phyloP scores from a whole-genome alignment of 2,329 filamentous ascomycete genomes.

The Emericellopsis atlantica region DNA sequence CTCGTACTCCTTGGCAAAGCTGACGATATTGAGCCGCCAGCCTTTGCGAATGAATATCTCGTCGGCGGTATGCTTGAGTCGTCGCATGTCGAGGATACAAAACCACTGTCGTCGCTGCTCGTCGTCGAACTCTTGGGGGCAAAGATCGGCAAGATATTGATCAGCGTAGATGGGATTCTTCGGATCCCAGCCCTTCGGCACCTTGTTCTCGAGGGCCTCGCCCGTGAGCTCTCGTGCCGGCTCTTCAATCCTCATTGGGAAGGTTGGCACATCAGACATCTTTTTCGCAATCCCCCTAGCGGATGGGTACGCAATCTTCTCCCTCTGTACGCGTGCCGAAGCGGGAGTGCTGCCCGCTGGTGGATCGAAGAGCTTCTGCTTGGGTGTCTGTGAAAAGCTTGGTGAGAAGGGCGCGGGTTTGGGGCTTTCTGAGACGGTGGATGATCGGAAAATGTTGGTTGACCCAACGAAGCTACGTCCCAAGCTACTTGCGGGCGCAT shows the following conservation, averaged over 20 bases:
- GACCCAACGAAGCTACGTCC: constrained; percentile 21
- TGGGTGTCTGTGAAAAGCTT: constrained; percentile 27
- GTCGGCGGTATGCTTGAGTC: constrained; percentile 48
- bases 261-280: constrained; percentile 36
- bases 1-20: constrained; percentile 52
- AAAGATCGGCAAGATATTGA: constrained; percentile 44
- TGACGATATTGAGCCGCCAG: constrained; percentile 49
- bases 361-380: constrained; percentile 34
- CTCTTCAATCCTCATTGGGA: constrained; percentile 45
- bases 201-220: constrained; percentile 37
- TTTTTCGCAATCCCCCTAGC: constrained; percentile 36
- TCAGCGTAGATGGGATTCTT: constrained; percentile 46
- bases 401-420: constrained; percentile 27
- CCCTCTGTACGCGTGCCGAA: constrained; percentile 26
- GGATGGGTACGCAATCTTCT: constrained; percentile 28
- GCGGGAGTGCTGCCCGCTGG: constrained; percentile 25
- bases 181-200: constrained; percentile 37
- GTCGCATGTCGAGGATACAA: constrained; percentile 47
- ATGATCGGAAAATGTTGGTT: constrained; percentile 29
- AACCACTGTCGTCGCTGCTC: constrained; percentile 50
- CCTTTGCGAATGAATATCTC: constrained; percentile 49
- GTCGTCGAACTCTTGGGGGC: constrained; percentile 43
- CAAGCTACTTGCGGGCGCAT: constrained; percentile 19
- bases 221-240: constrained; percentile 43
- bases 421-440: constrained; percentile 19